Conservation (phyloP, 495 filamentous ascomycete genomes). For the Penicillium bovifimosum region DNA sequence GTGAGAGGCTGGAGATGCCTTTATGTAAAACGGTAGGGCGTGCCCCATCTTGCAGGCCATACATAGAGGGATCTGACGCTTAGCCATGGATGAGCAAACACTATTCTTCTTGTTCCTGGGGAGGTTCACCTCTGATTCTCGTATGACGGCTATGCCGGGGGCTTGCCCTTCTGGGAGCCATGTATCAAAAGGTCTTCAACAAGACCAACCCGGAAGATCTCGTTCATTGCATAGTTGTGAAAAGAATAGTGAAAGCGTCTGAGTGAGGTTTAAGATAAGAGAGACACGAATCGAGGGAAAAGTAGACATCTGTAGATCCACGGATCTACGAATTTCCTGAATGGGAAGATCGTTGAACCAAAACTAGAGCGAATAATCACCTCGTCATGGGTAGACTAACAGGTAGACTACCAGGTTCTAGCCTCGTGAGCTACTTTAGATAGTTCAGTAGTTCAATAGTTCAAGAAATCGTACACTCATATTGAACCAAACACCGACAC, state of each 20-base stretch:
- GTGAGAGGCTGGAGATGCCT: background rate
- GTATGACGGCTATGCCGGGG: background rate
- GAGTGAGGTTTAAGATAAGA: background rate
- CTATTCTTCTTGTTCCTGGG: background rate
- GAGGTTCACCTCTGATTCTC: background rate
- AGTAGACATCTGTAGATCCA: background rate
- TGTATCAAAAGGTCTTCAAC: background rate
- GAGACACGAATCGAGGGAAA: background rate
- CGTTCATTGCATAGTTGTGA: background rate
- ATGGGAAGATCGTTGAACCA: background rate
- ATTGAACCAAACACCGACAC: conserved; percentile 6
- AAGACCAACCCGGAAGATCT: background rate
- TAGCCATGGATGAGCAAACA: conserved; percentile 2
- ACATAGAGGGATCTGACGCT: background rate
- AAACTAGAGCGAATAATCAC: conserved; percentile 1
- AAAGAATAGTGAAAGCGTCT: background rate
- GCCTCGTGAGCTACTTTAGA: background rate
- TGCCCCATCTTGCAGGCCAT: background rate
- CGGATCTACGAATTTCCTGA: background rate
- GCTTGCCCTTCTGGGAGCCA: background rate
- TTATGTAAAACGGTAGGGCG: background rate
- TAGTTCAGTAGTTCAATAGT: too few species aligned
- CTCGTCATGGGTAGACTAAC: background rate
- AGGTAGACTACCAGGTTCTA: background rate
- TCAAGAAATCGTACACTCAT: background rate